phyloP scores from a whole-genome alignment of 148 eudicot species.

The Chenopodium suecicum region DNA sequence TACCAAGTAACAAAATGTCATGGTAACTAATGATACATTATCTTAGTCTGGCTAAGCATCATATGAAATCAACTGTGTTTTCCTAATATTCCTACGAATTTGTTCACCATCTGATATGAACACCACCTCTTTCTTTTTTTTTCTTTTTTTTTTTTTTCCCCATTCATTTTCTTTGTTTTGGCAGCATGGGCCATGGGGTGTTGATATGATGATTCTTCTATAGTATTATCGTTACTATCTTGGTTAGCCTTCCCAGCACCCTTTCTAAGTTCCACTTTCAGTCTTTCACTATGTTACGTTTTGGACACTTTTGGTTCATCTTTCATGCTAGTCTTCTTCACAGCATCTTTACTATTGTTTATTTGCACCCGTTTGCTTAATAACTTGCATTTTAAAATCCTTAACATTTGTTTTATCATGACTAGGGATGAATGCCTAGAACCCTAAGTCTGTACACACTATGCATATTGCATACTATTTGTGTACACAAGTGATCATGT shows the following conservation, averaged over 20 bases:
- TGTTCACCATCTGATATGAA: background rate
- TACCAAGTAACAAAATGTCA: too few relatives aligned
- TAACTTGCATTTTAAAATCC: background rate
- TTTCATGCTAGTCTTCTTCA: background rate
- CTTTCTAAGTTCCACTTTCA: background rate
- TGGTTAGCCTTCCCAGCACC: background rate
- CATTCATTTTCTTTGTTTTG: background rate
- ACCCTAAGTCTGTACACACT: too few relatives aligned
- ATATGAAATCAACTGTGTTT: too few relatives aligned
- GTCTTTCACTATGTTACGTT: background rate
- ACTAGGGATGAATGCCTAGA: background rate
- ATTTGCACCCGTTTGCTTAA: background rate
- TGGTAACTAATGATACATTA: too few relatives aligned
- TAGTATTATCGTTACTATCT: too few relatives aligned
- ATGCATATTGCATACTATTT: too few relatives aligned
- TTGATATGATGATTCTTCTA: background rate
- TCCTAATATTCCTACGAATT: too few relatives aligned
- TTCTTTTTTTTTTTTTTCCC: too few relatives aligned
- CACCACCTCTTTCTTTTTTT: background rate
- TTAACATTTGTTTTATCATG: background rate
- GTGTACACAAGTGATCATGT: too few relatives aligned
- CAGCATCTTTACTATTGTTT: background rate
- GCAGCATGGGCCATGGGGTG: background rate
- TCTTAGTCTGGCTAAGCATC: too few relatives aligned
- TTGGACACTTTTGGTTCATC: background rate